phyloP scores from a whole-genome alignment of 306 rosid genomes.

The Myrica gale region DNA sequence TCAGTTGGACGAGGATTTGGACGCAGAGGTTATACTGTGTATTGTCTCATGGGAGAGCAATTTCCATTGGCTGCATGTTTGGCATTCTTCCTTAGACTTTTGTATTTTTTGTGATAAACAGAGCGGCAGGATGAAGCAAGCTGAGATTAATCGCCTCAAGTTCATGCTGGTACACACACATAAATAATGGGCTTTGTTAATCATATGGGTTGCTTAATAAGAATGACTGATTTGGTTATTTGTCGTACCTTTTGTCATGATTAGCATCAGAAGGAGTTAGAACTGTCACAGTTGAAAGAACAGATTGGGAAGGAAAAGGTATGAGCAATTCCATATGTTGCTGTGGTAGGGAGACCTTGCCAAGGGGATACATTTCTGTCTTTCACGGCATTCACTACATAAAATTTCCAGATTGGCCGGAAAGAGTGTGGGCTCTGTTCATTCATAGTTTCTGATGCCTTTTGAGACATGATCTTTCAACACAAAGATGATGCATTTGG shows the following conservation, averaged over 20 bases:
- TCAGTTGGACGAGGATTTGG: conserved; percentile 33
- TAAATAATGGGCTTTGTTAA: neutral
- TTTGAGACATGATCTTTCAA: neutral
- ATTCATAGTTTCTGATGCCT: neutral
- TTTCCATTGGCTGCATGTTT: conserved; percentile 22
- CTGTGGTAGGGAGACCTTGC: conserved; percentile 8
- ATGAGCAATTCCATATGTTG: conserved; percentile 30
- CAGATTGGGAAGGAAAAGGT: conserved; percentile 87
- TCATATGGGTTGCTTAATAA: neutral
- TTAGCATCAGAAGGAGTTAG: conserved; percentile 86
- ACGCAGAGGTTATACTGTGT: conserved; percentile 52
- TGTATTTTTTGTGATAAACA: conserved; percentile 35
- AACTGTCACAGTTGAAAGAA: conserved; percentile 68
- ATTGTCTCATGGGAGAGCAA: conserved; percentile 14
- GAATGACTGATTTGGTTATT: conserved; percentile 23
- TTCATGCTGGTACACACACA: conserved; percentile 63
- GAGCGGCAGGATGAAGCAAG: conserved; percentile 52
- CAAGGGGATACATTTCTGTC: neutral
- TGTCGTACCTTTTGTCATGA: conserved; percentile 19
- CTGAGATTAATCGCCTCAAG: conserved; percentile 67
- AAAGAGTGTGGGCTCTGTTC: neutral
- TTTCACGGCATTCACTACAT: neutral
- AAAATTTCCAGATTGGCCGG: conserved; percentile 8
- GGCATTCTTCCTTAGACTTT: conserved; percentile 25
- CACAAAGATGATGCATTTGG: neutral